Conservation (phyloP, 129 eudicot genomes). For the Centrapalus pauciflorus region DNA sequence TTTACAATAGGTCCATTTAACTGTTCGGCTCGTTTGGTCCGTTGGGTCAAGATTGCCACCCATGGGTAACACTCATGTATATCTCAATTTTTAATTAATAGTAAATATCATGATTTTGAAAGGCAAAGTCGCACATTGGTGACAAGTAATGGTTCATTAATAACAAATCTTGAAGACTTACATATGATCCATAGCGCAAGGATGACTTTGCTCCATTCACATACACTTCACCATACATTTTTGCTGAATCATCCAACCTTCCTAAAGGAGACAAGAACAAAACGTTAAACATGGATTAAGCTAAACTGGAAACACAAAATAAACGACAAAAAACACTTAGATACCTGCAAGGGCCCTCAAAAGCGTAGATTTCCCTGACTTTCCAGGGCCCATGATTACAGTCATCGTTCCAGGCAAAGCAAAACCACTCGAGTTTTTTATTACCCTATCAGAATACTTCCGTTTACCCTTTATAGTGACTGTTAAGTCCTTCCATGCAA, state of each 20-base stretch:
- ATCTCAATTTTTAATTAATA: background rate
- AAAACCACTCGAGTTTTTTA: conserved; percentile 76
- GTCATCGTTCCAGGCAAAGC: conserved; percentile 94
- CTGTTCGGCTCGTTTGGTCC: too few species aligned
- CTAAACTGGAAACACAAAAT: background rate
- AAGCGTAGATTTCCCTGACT: conserved; percentile 86
- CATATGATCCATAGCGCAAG: conserved; percentile 82
- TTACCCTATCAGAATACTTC: conserved; percentile 78
- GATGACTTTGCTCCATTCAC: conserved; percentile 63
- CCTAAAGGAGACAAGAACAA: conserved; percentile 43
- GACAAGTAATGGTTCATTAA: background rate
- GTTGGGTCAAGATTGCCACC: too few species aligned
- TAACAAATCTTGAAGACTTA: conserved; percentile 29
- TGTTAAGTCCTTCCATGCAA: conserved; percentile 85
- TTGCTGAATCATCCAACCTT: conserved; percentile 77
- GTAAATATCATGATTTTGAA: background rate
- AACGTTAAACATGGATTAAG: conserved; percentile 14
- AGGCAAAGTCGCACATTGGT: background rate
- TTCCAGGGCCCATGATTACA: conserved; percentile 92
- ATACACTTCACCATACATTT: conserved; percentile 72
- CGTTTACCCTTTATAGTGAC: conserved; percentile 80
- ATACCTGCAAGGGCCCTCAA: conserved; percentile 88
- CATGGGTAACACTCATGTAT: too few species aligned
- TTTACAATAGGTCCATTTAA: too few species aligned
- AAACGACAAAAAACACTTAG: background rate